These are phyloP conservation scores for Aureobasidium sp. DNA, from an alignment of 2,329 filamentous ascomycete species.

Conservation along the genomic window DNA sequence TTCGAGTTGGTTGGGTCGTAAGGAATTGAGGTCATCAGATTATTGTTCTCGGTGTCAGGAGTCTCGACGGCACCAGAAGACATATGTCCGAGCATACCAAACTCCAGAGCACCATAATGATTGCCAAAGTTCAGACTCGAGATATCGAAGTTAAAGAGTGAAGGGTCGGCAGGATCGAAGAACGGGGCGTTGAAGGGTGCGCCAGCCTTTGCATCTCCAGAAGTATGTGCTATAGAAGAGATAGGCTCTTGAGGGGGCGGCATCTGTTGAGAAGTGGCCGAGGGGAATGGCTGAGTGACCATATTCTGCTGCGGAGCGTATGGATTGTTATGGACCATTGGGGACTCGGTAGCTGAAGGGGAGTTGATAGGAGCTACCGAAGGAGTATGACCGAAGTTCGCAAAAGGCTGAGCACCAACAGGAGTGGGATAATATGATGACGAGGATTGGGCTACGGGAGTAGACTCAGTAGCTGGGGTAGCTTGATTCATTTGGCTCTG, in stretches of 20 bases:
- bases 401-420: slow-evolving; percentile 8
- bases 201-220: slow-evolving; percentile 30
- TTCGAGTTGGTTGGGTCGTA: slow-evolving; percentile 21
- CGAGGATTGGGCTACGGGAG: slow-evolving; percentile 17
- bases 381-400: slow-evolving; percentile 11
- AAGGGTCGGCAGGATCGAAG: slow-evolving; percentile 87
- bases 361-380: slow-evolving; percentile 28
- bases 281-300: neutral
- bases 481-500: neutral
- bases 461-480: neutral
- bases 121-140: slow-evolving; percentile 93
- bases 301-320: slow-evolving; percentile 38
- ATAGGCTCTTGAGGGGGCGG: slow-evolving; percentile 36
- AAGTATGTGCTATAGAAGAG: slow-evolving; percentile 39
- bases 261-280: slow-evolving; percentile 39
- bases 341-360: slow-evolving; percentile 35
- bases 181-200: slow-evolving; percentile 48
- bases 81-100: slow-evolving; percentile 95
- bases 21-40: slow-evolving; percentile 23
- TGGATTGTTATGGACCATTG: slow-evolving; percentile 29
- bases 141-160: slow-evolving; percentile 91
- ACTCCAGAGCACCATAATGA: slow-evolving; percentile 90
- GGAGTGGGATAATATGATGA: slow-evolving; percentile 13
- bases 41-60: slow-evolving; percentile 21
- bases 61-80: slow-evolving; percentile 61